phyloP scores from a whole-genome alignment of 1,139 yeast species.

The Protomyces macrosporus region DNA sequence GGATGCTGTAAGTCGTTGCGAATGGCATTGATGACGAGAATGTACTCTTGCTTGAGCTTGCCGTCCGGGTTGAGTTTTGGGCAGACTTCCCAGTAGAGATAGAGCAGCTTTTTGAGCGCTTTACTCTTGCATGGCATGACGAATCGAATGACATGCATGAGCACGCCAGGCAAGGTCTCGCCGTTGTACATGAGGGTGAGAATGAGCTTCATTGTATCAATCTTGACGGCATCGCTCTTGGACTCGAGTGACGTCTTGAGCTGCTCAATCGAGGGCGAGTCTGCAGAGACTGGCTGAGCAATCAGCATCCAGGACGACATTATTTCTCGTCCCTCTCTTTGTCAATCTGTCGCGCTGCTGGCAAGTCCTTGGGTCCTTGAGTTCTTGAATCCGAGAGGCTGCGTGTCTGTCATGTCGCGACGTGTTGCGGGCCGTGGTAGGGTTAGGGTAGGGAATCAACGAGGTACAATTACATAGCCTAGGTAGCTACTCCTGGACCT shows the following conservation, averaged over 20 bases:
- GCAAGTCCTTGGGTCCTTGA: neutral
- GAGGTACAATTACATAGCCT: neutral
- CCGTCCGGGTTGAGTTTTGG: slow-evolving; percentile 86
- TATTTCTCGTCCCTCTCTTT: neutral
- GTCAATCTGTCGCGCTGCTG: neutral
- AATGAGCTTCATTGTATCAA: slow-evolving; percentile 84
- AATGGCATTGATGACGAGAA: slow-evolving; percentile 94
- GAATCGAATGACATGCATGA: slow-evolving; percentile 95
- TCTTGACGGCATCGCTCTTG: slow-evolving; percentile 81
- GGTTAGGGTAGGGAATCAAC: neutral
- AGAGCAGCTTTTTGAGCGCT: slow-evolving; percentile 82
- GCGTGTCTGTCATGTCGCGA: neutral
- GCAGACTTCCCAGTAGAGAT: slow-evolving; percentile 97
- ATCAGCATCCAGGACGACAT: slow-evolving; percentile 23
- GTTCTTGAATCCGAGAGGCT: neutral
- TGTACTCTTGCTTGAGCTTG: slow-evolving; percentile 95
- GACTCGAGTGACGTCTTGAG: slow-evolving; percentile 77
- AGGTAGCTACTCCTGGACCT: neutral
- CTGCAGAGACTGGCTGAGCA: slow-evolving; percentile 32
- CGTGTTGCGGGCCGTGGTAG: neutral
- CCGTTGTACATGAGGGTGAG: slow-evolving; percentile 86
- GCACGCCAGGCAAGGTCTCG: slow-evolving; percentile 75
- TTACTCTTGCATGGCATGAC: slow-evolving; percentile 94
- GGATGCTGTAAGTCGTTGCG: slow-evolving; percentile 98
- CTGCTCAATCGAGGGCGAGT: slow-evolving; percentile 68